Evolutionary conservation across 208 protist species (phyloP), one percentile per base, ranked within the genome.

Genomic region (Acanthamoeba lenticulata): DNA sequence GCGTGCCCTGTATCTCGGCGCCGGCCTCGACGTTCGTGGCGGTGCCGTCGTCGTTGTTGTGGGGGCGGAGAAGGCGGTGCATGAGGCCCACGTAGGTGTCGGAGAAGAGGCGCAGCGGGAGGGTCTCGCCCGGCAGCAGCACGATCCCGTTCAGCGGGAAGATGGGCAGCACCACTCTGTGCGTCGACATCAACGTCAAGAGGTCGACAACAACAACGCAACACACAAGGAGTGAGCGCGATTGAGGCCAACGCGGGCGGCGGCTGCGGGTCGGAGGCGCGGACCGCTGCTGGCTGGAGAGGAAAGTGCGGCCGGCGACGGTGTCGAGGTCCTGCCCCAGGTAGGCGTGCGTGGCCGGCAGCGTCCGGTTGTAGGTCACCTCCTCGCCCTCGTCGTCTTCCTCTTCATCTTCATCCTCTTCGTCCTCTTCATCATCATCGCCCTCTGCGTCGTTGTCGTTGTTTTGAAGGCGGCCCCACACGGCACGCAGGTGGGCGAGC

Each of bases 101-200:
- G 34, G 86, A 42, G 57, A 92, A 92, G 34, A 92, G 57, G 19
- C 86, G 52, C 34, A 92, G 57, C 29, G 86, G 86, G 52, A 92
- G 86, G 1, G 29, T 92, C 55, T 92, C 86, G 52, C 86, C 86
- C 2, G 86, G 86, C 36, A 92, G 44, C 86, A 92, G 55, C 86
- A 92, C 86, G 40, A 92, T 72, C 11, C 86, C 57, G 55, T 92
- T 27, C 34, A 92, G 86, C 34, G 86, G 86, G 21, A 74, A 92
- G 32, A 92, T 74, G 5, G 86, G 86, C 1, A 92, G 29, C 57
- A 74, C 38, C 17, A 92, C 27, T 36, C 55, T 72, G 86, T 24
- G 6, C 7, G 1, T 24, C 17, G 27, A 21, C 34, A 77, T 27
- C 2, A 9, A 11, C 13, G 15, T 17, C 32, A 36, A 24, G 19